Evolutionary conservation across 176 grass and related monocot species (phyloP).

Genomic region (Phyllostachys edulis): DNA sequence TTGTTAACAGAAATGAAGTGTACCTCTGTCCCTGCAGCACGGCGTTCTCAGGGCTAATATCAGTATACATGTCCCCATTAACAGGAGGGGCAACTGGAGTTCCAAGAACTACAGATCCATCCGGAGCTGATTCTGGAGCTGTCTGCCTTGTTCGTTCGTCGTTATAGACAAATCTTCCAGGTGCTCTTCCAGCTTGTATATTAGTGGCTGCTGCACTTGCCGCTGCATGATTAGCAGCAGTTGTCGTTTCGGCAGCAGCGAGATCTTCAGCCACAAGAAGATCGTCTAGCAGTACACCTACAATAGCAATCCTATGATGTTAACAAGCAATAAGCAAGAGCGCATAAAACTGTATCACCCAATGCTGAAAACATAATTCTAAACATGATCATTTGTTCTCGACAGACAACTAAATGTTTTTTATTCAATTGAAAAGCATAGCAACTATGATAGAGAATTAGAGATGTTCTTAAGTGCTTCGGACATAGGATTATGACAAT

Average conservation of each 20-base stretch:
- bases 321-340: conserved; percentile 13
- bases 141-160: conserved; percentile 68
- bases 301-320: conserved; percentile 26
- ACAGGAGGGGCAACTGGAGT: conserved; percentile 95
- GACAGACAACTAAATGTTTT: not conserved
- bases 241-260: conserved; percentile 91
- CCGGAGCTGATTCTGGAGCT: conserved; percentile 51
- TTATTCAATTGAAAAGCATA: conserved; percentile 9
- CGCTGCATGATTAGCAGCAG: conserved; percentile 78
- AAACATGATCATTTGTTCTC: not conserved
- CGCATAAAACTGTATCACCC: conserved; percentile 1
- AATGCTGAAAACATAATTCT: not conserved
- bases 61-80: conserved; percentile 94
- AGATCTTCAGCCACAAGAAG: conserved; percentile 98
- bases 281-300: conserved; percentile 96
- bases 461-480: not conserved
- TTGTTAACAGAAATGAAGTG: conserved; percentile 10
- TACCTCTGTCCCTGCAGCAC: conserved; percentile 87
- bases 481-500: conserved; percentile 18
- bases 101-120: conserved; percentile 89
- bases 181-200: conserved; percentile 52
- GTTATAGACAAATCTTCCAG: conserved; percentile 56
- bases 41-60: conserved; percentile 96
- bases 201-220: conserved; percentile 75
- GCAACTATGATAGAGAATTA: not conserved